Base-by-base conservation (phyloP, 2,329 filamentous ascomycete genomes). In the Paradendryphiella salina region DNA sequence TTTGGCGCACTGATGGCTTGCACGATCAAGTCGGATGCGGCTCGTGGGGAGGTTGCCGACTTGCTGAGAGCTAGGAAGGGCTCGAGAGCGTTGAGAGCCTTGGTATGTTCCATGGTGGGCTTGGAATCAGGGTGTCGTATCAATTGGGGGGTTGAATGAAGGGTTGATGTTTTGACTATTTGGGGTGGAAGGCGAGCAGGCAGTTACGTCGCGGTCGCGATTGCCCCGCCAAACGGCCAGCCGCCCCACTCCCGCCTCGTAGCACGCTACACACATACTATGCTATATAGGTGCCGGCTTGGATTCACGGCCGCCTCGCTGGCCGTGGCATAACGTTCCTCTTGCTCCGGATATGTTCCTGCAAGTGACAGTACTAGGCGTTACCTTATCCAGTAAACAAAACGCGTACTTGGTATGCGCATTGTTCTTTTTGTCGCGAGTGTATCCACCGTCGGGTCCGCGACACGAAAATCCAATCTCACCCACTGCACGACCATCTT, bases 61-160 rank as follows among this genome's bases (percentile, higher is more conserved):
- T 92, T 94, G 67, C 88, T 88, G 59, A 96, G 88, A 44, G 88
- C 88, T 53, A 99, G 79, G 77, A 93, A 97, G n/a, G 92, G 91
- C 80, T 96, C 79, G 9, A 81, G 78, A 46, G 77, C 84, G 60
- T 85, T 84, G 59, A 86, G 76, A 29, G 76, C 78, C 61, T 80
- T 80, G 41, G 78, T 83, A 73, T 92, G 88, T 76, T 90, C 88
- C 89, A 92, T 92, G 38, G n/a, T 60, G 47, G 9, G 28, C 15
- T 35, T n/a, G 17, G 3, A n/a, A 11, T 8, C 13, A n/a, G 14
- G 2, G 42, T n/a, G 8, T 18, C 1, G 5, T 18, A 15, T 48
- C 38, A 15, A 17, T 11, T 23, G 20, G 15, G 5, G 15, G 6
- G 10, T 7, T 17, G 21, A 15, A 33, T 4, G 15, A 8, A 15